Evolutionary conservation across 1,284 basidiomycete species (phyloP).

Genomic region (Rhodofomes roseus): DNA sequence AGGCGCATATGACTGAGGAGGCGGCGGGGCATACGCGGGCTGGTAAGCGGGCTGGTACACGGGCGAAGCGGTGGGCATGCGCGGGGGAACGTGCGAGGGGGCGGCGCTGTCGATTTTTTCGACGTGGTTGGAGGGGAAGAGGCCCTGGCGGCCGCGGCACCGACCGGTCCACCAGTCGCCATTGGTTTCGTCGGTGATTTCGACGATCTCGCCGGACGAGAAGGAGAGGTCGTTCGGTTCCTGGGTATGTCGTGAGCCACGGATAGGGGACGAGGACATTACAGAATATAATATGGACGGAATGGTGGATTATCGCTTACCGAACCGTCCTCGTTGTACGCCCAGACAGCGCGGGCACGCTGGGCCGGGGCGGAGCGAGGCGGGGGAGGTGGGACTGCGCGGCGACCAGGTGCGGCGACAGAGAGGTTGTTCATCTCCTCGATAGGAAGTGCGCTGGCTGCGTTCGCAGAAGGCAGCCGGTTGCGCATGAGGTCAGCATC

Average conservation of each 20-base stretch:
- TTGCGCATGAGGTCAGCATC: conserved; percentile 45
- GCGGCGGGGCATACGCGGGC: neutral
- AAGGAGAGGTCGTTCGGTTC: conserved; percentile 60
- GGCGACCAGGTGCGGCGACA: conserved; percentile 17
- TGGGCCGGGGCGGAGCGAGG: conserved; percentile 32
- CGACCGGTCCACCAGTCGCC: conserved; percentile 65
- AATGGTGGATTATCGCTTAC: conserved; percentile 31
- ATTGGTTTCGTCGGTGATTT: conserved; percentile 58
- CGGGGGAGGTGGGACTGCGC: conserved; percentile 22
- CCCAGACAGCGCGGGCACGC: conserved; percentile 57
- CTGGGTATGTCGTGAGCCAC: conserved; percentile 28
- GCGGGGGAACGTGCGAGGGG: conserved; percentile 12
- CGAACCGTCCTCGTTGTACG: conserved; percentile 56
- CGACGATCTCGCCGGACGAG: conserved; percentile 52
- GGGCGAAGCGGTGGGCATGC: conserved; percentile 15
- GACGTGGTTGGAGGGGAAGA: conserved; percentile 64
- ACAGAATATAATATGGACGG: conserved; percentile 1
- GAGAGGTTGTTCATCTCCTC: conserved; percentile 15
- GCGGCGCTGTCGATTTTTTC: conserved; percentile 38
- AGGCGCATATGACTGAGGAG: neutral
- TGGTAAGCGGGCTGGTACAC: neutral
- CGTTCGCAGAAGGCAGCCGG: conserved; percentile 39
- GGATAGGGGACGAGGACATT: neutral
- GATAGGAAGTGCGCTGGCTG: conserved; percentile 12
- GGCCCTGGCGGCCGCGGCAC: conserved; percentile 50